phyloP scores from a whole-genome alignment of 352 stramenopile species.

The Globisporangium cylindrosporum region DNA sequence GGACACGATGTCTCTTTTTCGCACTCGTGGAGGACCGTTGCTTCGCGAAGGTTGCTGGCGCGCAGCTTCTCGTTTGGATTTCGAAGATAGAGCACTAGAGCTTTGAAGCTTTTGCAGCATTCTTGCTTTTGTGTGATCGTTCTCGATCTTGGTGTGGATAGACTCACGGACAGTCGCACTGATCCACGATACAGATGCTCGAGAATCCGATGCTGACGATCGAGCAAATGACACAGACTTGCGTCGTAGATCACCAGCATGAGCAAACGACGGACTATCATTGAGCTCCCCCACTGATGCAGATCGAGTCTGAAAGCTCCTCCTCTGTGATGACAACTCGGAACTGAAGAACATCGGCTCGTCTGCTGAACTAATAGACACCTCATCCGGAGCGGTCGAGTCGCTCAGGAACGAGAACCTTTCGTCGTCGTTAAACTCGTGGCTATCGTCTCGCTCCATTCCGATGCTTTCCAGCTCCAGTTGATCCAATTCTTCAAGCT shows the following conservation, averaged over 20 bases:
- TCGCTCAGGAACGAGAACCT: constrained; percentile 36
- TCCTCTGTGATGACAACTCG: constrained; percentile 1
- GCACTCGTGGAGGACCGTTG: constrained; percentile 30
- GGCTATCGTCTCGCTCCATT: constrained; percentile 33
- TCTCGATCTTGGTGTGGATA: constrained; percentile 53
- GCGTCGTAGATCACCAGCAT: constrained; percentile 1
- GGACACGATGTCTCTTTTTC: constrained; percentile 69
- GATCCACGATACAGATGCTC: constrained; percentile 29
- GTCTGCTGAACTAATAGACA: neutral
- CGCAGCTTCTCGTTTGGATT: constrained; percentile 13
- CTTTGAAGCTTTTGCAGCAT: constrained; percentile 67
- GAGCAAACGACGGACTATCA: constrained; percentile 5
- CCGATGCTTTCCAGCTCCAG: constrained; percentile 70
- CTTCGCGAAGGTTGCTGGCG: neutral
- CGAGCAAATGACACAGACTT: constrained; percentile 35
- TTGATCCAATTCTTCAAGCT: constrained; percentile 86
- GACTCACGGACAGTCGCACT: constrained; percentile 37
- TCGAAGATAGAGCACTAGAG: constrained; percentile 27
- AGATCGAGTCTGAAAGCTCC: constrained; percentile 11
- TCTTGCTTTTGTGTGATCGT: constrained; percentile 52
- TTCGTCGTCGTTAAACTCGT: constrained; percentile 32
- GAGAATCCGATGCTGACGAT: constrained; percentile 33
- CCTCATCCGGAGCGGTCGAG: constrained; percentile 17
- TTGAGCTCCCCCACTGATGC: constrained; percentile 10
- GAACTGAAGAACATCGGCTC: constrained; percentile 12